Evolutionary conservation across 805 yeast species (phyloP).

Genomic region (Saccharomycopsis amapae): DNA sequence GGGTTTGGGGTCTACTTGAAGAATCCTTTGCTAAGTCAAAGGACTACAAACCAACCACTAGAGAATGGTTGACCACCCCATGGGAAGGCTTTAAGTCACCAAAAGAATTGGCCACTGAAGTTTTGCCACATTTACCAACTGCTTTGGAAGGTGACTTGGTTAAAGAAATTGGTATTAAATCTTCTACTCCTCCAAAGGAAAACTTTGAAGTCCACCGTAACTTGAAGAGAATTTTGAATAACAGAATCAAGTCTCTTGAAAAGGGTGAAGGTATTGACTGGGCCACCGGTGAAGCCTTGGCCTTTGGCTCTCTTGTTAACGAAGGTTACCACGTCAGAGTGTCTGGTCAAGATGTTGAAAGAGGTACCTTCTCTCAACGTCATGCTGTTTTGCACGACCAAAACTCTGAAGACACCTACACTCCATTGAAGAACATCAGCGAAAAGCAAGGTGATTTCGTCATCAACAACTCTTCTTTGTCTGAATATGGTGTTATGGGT

Average conservation of each 20-base stretch:
- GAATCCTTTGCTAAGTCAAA: slow-evolving; percentile 83
- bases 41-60: slow-evolving; percentile 81
- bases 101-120: slow-evolving; percentile 90
- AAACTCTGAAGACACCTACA: slow-evolving; percentile 69
- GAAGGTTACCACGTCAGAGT: slow-evolving; percentile 97
- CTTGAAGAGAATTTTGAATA: slow-evolving; percentile 85
- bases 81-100: slow-evolving; percentile 99
- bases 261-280: slow-evolving; percentile 94
- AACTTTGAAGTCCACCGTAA: slow-evolving; percentile 89
- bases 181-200: slow-evolving; percentile 78
- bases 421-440: slow-evolving; percentile 76
- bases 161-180: slow-evolving; percentile 68
- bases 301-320: slow-evolving; percentile 82
- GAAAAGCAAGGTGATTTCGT: slow-evolving; percentile 80
- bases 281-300: slow-evolving; percentile 99
- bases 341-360: slow-evolving; percentile 99
- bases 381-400: slow-evolving; percentile 98
- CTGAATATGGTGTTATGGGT: slow-evolving; percentile 99
- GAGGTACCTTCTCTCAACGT: slow-evolving; percentile 99
- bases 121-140: slow-evolving; percentile 94
- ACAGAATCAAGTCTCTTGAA: slow-evolving; percentile 80
- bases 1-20: slow-evolving; percentile 96
- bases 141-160: slow-evolving; percentile 67
- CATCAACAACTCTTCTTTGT: slow-evolving; percentile 89
- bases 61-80: slow-evolving; percentile 98